Base-by-base conservation (phyloP, 129 eudicot species). In the Heracleum sosnowskyi region DNA sequence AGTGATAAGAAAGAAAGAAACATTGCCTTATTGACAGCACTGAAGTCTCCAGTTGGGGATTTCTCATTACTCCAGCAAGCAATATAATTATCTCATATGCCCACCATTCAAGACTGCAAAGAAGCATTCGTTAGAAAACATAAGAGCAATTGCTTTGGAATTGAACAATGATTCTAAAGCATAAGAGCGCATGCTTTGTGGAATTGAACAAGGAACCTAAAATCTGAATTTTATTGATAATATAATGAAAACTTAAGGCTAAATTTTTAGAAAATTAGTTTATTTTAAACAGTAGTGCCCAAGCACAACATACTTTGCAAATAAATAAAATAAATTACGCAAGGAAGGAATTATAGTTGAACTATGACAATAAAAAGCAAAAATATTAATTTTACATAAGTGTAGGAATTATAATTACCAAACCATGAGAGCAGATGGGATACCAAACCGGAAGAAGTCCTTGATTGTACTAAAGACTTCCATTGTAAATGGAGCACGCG, bases 401-500 rank as follows among this genome's bases (percentile, higher is more conserved):
- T 16, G 49, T n/a, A n/a, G 20, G 55, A 74, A 74, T 42, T 34
- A n/a, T 26, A 68, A 36, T 41, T 82, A 82, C 89, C 86, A 83
- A 29, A 82, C 80, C 89, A 86, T 86, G 28, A 79, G 82, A 77
- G 86, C 84, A 24, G 89, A 86, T 70, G 90, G 90, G 37, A 86
- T 47, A 15, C 83, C 90, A 16, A 81, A 72, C n/a, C 31, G 77
- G 31, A 86, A 75, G 80, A 86, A 86, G 35, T 84, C 85, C 51
- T 45, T 11, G 35, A 81, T 70, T 35, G 80, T 76, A 10, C 10
- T n/a, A 42, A 77, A 76, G 57, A 82, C 84, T 24, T 82, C 86
- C 55, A 2, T 64, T 6, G 85, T 74, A 62, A 81, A 84, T 12
- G 85, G 37, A 45, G 77, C 73, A 7, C 84, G 88, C 37, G 87